Evolutionary conservation across 305 asterid genomes (phyloP).

Genomic region (Coffea humblotiana): DNA sequence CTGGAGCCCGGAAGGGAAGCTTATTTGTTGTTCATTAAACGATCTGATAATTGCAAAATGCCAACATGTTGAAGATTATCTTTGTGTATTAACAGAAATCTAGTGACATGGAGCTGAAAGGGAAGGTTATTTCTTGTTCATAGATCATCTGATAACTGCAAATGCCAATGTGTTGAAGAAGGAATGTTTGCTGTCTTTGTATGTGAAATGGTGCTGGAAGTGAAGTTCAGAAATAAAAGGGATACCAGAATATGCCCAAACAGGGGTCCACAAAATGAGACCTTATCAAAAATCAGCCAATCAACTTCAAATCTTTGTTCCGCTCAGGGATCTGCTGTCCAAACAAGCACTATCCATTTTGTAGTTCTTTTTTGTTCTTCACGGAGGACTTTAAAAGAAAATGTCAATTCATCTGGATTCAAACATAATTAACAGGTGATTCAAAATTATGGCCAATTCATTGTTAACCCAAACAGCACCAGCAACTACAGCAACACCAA

Average conservation of each 20-base stretch:
- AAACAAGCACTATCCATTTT: conserved; percentile 20
- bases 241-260: conserved; percentile 8
- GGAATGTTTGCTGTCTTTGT: too few species aligned
- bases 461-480: conserved; percentile 37
- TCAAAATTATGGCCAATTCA: conserved; percentile 42
- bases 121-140: not conserved
- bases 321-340: conserved; percentile 10
- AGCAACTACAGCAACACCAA: conserved; percentile 26
- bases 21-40: not conserved
- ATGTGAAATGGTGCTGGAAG: not conserved
- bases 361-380: conserved; percentile 11
- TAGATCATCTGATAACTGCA: too few species aligned
- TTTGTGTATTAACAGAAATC: not conserved
- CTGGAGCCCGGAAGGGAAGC: not conserved
- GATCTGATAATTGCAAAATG: not conserved
- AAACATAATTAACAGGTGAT: not conserved
- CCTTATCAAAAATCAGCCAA: conserved; percentile 43
- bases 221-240: not conserved
- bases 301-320: conserved; percentile 16
- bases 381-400: conserved; percentile 26
- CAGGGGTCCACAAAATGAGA: conserved; percentile 24
- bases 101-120: not conserved
- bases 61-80: not conserved
- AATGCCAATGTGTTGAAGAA: too few species aligned
- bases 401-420: conserved; percentile 32